Evolutionary conservation across 2,329 filamentous ascomycete species (phyloP).

Genomic region (Talaromyces sp.): DNA sequence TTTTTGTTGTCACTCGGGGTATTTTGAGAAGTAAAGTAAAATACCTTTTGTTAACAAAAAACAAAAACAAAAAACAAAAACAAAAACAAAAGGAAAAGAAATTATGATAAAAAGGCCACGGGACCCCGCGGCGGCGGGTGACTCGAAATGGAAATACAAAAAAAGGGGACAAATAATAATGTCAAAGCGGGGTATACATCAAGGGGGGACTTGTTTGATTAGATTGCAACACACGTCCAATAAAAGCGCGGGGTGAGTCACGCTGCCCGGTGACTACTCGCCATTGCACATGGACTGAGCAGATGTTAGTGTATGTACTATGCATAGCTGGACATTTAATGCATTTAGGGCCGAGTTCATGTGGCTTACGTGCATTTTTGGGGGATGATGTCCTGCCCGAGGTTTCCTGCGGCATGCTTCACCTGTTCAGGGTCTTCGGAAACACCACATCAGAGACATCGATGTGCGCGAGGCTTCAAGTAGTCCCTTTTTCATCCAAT

Average conservation of each 20-base stretch:
- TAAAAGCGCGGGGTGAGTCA: neutral
- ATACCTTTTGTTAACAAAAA: neutral
- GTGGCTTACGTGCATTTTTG: neutral
- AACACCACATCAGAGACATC: neutral
- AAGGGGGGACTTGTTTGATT: neutral
- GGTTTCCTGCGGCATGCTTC: neutral
- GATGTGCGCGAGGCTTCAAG: neutral
- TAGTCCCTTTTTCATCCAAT: neutral
- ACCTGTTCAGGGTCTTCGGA: neutral
- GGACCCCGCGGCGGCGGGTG: neutral
- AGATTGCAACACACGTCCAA: neutral
- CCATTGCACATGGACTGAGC: neutral
- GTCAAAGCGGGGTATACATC: neutral
- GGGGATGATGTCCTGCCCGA: neutral
- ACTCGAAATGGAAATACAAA: neutral
- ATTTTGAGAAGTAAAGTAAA: neutral
- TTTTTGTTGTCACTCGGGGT: neutral
- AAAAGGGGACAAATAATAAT: neutral
- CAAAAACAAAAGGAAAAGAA: too few species aligned
- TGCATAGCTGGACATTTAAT: neutral
- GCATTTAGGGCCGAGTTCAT: neutral
- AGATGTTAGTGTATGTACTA: neutral
- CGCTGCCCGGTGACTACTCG: neutral
- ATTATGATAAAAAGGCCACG: neutral
- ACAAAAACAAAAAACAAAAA: neutral